A percentile compares a stretch with the other conserved stretches of the same genome.
phyloP scores from a whole-genome alignment of 257 asterid species.

The Agastache rugosa region DNA sequence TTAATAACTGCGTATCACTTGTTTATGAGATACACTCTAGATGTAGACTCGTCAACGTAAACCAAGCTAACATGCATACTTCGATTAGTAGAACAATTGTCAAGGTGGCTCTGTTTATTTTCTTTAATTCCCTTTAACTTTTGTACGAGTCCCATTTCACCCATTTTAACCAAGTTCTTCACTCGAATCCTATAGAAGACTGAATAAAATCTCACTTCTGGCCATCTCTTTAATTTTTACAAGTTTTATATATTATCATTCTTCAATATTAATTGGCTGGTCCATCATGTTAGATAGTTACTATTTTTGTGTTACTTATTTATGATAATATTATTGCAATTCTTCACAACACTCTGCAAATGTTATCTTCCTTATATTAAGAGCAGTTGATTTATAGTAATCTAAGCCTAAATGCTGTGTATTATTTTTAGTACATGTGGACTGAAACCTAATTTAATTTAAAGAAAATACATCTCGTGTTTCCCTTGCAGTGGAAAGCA shows the following conservation, averaged over 20 bases:
- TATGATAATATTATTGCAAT: background rate
- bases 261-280: background rate
- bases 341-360: background rate
- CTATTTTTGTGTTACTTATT: background rate
- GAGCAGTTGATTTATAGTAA: background rate
- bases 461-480: background rate
- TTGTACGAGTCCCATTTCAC: background rate
- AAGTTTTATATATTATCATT: background rate
- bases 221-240: background rate
- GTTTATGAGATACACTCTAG: background rate
- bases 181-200: background rate
- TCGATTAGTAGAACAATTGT: background rate
- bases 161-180: background rate
- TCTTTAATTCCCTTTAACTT: too few species aligned
- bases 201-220: background rate
- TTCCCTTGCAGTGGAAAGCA: background rate
- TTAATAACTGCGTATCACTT: background rate
- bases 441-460: background rate
- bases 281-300: background rate
- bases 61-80: background rate
- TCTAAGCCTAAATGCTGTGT: background rate
- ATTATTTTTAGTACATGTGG: background rate
- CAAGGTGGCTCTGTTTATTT: too few species aligned
- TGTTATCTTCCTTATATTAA: background rate
- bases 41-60: background rate